Percentiles rank a stretch among this genome's conserved stretches.
These are phyloP conservation scores for Ophiostoma sp. DNA, from an alignment of 2,329 filamentous ascomycete genomes.

Conservation along the genomic window DNA sequence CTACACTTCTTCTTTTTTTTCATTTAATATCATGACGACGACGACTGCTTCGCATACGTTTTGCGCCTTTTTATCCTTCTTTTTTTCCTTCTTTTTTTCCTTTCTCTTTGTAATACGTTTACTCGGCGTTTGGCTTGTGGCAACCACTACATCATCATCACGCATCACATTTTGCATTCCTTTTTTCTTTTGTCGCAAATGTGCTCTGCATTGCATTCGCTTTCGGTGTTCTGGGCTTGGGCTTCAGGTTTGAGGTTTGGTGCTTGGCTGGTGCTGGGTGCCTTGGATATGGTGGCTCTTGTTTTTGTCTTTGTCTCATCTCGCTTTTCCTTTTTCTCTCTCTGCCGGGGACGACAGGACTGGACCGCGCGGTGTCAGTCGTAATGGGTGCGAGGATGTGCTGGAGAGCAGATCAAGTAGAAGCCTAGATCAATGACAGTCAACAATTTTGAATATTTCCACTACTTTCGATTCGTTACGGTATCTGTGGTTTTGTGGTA, in stretches of 20 bases:
- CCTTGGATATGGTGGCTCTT: constrained; percentile 8
- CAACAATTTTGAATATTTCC: no score
- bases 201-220: constrained; percentile 25
- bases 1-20: neutral
- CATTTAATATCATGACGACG: neutral
- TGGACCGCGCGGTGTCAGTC: constrained; percentile 21
- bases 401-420: neutral
- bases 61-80: neutral
- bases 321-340: constrained; percentile 15
- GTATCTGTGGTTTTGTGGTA: no score
- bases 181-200: constrained; percentile 8
- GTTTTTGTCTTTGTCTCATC: constrained; percentile 4
- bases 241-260: neutral
- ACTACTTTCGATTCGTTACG: no score
- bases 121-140: neutral
- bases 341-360: constrained; percentile 17
- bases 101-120: neutral
- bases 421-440: no score
- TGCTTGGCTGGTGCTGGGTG: neutral
- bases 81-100: constrained; percentile 10
- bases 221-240: constrained; percentile 10
- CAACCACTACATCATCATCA: constrained; percentile 18
- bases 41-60: neutral
- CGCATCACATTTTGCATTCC: constrained; percentile 13
- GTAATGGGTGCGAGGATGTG: constrained; percentile 25